Percentiles rank a stretch among this genome's conserved stretches.
Evolutionary conservation across 2,329 filamentous ascomycete species (phyloP).

Genomic region (Epichloe festucae): DNA sequence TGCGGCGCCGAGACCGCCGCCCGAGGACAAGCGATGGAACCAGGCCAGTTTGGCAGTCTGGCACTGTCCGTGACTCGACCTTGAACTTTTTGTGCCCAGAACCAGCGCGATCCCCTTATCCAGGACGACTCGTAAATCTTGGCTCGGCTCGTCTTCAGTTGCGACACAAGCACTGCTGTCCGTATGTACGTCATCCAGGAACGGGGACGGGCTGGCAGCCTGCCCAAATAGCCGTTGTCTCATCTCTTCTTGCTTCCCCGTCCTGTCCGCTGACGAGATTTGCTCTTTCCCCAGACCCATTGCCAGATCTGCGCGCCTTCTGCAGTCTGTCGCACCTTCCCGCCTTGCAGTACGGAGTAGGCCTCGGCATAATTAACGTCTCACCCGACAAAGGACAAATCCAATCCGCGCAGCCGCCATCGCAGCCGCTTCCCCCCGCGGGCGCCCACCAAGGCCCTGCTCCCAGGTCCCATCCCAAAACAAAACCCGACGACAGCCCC

Average conservation of each 20-base stretch:
- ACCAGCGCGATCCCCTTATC: neutral
- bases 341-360: too few species aligned
- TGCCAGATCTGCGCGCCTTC: neutral
- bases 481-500: too few species aligned
- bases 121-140: neutral
- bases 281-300: neutral
- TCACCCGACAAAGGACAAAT: too few species aligned
- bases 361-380: too few species aligned
- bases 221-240: too few species aligned
- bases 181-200: conserved; percentile 4
- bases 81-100: neutral
- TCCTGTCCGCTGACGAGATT: neutral
- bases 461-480: too few species aligned
- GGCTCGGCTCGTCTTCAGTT: neutral
- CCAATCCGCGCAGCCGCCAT: too few species aligned
- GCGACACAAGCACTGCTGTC: neutral
- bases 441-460: too few species aligned
- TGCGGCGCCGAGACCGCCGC: conserved; percentile 2
- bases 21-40: neutral
- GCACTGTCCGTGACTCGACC: neutral
- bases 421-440: too few species aligned
- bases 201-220: neutral
- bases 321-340: too few species aligned
- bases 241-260: neutral
- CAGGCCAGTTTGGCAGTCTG: too few species aligned